Evolutionary conservation across 1,139 yeast genomes (phyloP), one percentile per base, ranked within the genome.

Genomic region (Blastobotrys buckinghamii): DNA sequence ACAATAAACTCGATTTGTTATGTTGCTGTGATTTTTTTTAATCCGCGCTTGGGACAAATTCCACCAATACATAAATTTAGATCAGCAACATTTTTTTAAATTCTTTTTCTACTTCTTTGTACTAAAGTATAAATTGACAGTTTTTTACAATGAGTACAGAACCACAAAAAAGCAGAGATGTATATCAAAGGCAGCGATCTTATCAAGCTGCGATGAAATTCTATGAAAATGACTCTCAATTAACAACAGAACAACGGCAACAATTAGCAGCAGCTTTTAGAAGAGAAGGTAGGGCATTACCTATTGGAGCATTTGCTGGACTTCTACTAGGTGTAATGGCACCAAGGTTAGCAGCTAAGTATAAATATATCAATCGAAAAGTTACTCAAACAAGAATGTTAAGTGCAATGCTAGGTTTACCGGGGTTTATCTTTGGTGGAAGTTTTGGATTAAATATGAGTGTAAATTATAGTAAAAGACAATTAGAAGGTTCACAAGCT

Each of bases 401-500:
- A 26, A 50, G 54, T 6, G 60, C 52, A 13, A 48, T 53, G 47
- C 41, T 53, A 19, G 61, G 59, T 6, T 41, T 58, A 4, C 45
- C 52, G 15, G 57, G 58, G 7, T 47, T 55, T 16, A 42, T 55
- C n/a, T 12, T 53, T 5, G 61, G 60, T 3, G 53, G 58, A 2
- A 39, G 43, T 39, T 3, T 54, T 3, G 56, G 64, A n/a, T 45
- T 51, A 17, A 43, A 42, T 16, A 36, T 59, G 17, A 55, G 52
- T 24, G 51, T 47, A 36, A 33, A 42, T 19, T 55, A 54, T 48
- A 53, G 55, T 27, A 40, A 41, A 26, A 26, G 44, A 27, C 48
- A 50, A 12, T 45, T 50, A 10, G 51, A 54, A 17, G 47, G 58
- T 16, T 53, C 58, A 13, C 53, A 44, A 15, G 43, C 49, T 2